Evolutionary conservation across 495 filamentous ascomycete genomes (phyloP), one percentile per base, ranked within the genome.

Genomic region (Xylaria acuta): DNA sequence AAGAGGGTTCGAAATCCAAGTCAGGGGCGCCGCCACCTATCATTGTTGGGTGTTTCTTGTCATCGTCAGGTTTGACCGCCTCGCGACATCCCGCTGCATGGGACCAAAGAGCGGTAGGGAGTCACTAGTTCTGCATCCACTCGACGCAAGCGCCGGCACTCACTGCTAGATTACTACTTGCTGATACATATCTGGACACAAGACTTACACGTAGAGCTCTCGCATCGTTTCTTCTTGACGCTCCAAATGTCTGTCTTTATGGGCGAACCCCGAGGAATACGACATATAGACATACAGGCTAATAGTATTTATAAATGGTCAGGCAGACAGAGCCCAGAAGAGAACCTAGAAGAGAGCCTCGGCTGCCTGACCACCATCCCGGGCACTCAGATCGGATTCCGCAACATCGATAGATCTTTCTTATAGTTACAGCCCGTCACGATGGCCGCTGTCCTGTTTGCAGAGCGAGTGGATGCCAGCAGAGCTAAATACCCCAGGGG

Each of bases 31-130:
- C 54, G 32, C 41, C 41, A 62, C 5, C 66, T 45, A 40, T 56
- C 32, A 40, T 20, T n/a, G 38, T 69, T 59, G 67, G 54, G 54
- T 47, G 22, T 60, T 30, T n/a, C 63, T 43, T 27, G 40, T 49
- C 22, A 36, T 43, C 59, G 20, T 64, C 25, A 22, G 69, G 69
- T 71, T 64, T 53, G 69, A 71, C 58, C 69, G 43, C 58, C 47
- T 63, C 36, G 49, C 34, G 27, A 22, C 30, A 22, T 56, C 49
- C n/a, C 43, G 65, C 43, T 67, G 32, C 47, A 49, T 34, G 41
- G 43, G 27, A 47, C 63, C 20, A 51, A 53, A 67, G 27, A 67
- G 64, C 45, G 45, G 20, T 67, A 67, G 45, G 30, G 12, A n/a
- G 49, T 67, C n/a, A 11, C 34, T 67, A 67, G 18, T 41, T 25